These are phyloP conservation scores for Phaffia australis DNA, from an alignment of 768 basidiomycete genomes.

Conservation along the genomic window DNA sequence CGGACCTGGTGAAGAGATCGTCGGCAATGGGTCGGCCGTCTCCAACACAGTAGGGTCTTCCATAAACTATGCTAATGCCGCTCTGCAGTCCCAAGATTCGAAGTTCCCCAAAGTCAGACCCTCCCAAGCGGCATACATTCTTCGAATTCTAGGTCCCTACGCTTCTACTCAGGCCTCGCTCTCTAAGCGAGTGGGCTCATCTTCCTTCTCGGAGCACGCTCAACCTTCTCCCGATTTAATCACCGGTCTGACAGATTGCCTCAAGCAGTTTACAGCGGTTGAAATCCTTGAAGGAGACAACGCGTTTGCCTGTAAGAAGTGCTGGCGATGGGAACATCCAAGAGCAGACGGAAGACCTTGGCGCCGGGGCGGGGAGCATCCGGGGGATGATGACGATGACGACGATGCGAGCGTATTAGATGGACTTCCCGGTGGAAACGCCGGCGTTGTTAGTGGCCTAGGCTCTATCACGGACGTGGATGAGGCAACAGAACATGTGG, in stretches of 20 bases:
- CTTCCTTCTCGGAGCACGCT: neutral
- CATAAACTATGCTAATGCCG: neutral
- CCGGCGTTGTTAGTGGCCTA: too few species aligned
- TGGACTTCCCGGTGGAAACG: neutral
- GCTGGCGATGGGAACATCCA: slow-evolving; percentile 71
- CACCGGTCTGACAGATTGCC: slow-evolving; percentile 50
- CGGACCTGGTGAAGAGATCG: slow-evolving; percentile 8
- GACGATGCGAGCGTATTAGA: slow-evolving; percentile 22
- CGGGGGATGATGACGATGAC: slow-evolving; percentile 27
- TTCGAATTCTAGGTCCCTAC: slow-evolving; percentile 34
- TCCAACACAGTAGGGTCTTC: neutral
- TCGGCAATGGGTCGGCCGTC: neutral
- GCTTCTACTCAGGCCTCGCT: neutral
- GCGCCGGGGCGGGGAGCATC: slow-evolving; percentile 33
- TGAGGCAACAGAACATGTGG: neutral
- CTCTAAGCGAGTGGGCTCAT: neutral
- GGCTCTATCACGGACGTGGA: too few species aligned
- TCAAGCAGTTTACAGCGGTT: slow-evolving; percentile 81
- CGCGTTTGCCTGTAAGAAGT: slow-evolving; percentile 80
- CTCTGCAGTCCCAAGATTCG: neutral
- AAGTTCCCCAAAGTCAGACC: slow-evolving; percentile 25
- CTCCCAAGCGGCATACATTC: slow-evolving; percentile 39
- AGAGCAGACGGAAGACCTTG: slow-evolving; percentile 29
- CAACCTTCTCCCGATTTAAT: slow-evolving; percentile 4
- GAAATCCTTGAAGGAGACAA: slow-evolving; percentile 90